Evolutionary conservation across 2,329 filamentous ascomycete species (phyloP).

Genomic region (Pseudogymnoascus destructans): DNA sequence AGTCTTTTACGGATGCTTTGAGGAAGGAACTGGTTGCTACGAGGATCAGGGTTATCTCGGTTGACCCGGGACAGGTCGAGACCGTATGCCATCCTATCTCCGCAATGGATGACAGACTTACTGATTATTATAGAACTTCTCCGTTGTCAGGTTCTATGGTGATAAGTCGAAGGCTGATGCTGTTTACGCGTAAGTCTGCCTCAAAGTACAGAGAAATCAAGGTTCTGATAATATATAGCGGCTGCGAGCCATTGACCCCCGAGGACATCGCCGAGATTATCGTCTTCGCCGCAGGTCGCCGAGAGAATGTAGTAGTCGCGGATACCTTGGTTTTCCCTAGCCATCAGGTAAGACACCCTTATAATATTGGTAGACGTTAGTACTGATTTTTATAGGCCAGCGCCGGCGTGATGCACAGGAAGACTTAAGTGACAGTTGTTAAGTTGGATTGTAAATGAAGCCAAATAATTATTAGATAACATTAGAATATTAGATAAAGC

Average conservation of each 20-base stretch:
- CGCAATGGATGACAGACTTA: background rate
- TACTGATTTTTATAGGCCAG: background rate
- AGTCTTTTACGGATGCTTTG: conserved; percentile 70
- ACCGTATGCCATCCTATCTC: conserved; percentile 39
- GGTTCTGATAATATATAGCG: conserved; percentile 32
- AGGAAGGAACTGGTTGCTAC: conserved; percentile 72
- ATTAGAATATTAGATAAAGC: background rate
- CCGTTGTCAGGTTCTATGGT: conserved; percentile 73
- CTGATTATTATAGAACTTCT: conserved; percentile 54
- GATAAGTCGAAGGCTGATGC: conserved; percentile 83
- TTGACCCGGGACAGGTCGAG: conserved; percentile 88
- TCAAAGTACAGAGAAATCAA: background rate
- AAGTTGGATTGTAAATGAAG: background rate
- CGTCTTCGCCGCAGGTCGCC: conserved; percentile 70
- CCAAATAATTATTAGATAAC: background rate
- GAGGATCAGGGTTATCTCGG: conserved; percentile 69
- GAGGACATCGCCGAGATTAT: conserved; percentile 86
- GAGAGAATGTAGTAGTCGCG: conserved; percentile 83
- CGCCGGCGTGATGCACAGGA: background rate
- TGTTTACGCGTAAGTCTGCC: conserved; percentile 58
- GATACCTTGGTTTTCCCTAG: conserved; percentile 80
- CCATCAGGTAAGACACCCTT: conserved; percentile 57
- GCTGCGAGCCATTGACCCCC: conserved; percentile 69
- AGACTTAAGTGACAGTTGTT: background rate
- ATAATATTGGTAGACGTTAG: background rate